Base-by-base conservation (phyloP, 768 basidiomycete species). In the Termitomyces sp. region DNA sequence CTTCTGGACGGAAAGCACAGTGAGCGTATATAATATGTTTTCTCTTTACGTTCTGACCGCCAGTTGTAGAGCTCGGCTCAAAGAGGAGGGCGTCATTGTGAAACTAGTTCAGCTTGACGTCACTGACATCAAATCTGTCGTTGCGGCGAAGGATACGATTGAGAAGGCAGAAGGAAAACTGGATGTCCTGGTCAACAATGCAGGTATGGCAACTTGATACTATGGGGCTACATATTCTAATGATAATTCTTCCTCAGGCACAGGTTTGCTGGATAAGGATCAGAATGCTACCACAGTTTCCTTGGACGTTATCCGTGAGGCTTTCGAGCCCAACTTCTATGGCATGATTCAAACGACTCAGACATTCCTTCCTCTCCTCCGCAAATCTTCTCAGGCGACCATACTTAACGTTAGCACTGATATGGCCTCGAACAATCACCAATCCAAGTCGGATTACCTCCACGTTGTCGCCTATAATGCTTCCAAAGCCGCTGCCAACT, bases 401-500 rank as follows among this genome's bases (percentile, higher is more conserved):
- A 74, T 78, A 51, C 54, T 77, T 53, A 73, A 76, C 51, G 75
- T 79, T 22, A 64, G 65, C 28, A 69, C 69, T 14, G 75, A 77
- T 63, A 75, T 79, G 75, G 72, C 74, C 1, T 78, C 76, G 21
- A 79, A 77, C 62, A 52, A 65, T 0, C 53, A 54, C 42, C 71
- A 73, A 61, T 69, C 76, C 7, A 55, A 60, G 21, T 66, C 68
- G 3, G 59, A 71, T 28, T 14, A 40, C 22, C 56, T 72, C 14
- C 73, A 77, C 60, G 51, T 69, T 21, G 69, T 72, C 26, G 77
- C 76, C 8, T 88, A 88, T 64, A 87, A 87, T 60, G 82, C 85
- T 2, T 84, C 81, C 57, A 88, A 88, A 70, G 85, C 81, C 0
- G 88, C 87, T 8, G 82, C 80, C 0, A 82, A 84, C 45, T 78